A percentile compares a stretch with the other conserved stretches of the same genome.
Evolutionary conservation across 2,329 filamentous ascomycete species (phyloP).

Genomic region (Paraphaeosphaeria sporulosa): DNA sequence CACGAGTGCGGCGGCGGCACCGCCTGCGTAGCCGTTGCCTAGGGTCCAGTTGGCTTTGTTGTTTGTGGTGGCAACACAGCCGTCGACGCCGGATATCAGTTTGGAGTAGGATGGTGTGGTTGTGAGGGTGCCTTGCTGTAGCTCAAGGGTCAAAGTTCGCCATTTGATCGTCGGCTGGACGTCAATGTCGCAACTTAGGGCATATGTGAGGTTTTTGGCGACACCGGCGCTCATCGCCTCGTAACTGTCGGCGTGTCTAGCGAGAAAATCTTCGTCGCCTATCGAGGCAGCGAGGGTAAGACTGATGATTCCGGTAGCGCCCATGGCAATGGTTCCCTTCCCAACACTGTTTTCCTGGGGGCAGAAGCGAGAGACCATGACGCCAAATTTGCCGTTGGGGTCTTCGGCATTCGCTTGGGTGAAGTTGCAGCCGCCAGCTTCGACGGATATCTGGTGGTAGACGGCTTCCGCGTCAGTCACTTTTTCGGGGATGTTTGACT

Average conservation of each 20-base stretch:
- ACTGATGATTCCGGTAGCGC: slow-evolving; percentile 10
- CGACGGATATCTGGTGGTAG: slow-evolving; percentile 6
- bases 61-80: slow-evolving; percentile 1
- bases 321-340: slow-evolving; percentile 11
- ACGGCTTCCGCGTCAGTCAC: background rate
- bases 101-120: slow-evolving; percentile 14
- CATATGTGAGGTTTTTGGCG: slow-evolving; percentile 9
- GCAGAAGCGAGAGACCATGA: slow-evolving; percentile 15
- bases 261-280: slow-evolving; percentile 12
- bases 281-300: slow-evolving; percentile 16
- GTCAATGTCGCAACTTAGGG: slow-evolving; percentile 12
- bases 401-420: slow-evolving; percentile 8
- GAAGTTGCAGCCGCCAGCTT: slow-evolving; percentile 12
- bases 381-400: slow-evolving; percentile 9
- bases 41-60: slow-evolving; percentile 10
- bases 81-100: slow-evolving; percentile 8
- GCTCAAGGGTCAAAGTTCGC: slow-evolving; percentile 16
- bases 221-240: slow-evolving; percentile 7
- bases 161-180: slow-evolving; percentile 15
- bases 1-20: slow-evolving; percentile 12
- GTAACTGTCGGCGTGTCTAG: slow-evolving; percentile 9
- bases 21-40: slow-evolving; percentile 13
- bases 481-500: background rate
- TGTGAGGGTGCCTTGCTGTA: slow-evolving; percentile 11
- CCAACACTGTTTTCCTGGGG: slow-evolving; percentile 4